Conservation (phyloP, 1,139 yeast species). For the Suzukiozyma palmioleophila region DNA sequence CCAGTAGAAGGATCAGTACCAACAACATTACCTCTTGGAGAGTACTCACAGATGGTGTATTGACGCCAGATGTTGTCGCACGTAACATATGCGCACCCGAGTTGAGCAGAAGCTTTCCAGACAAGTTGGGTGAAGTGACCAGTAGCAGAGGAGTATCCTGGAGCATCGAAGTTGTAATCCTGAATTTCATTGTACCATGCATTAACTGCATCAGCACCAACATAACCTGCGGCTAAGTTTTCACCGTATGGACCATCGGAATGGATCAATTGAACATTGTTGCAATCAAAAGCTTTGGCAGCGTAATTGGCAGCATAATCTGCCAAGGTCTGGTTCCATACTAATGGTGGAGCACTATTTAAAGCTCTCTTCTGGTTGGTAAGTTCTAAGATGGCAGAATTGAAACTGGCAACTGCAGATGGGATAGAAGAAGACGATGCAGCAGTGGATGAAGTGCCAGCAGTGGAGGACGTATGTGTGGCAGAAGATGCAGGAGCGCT, state of each 20-base stretch:
- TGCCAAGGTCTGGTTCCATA: slow-evolving; percentile 47
- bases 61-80: slow-evolving; percentile 50
- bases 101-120: slow-evolving; percentile 64
- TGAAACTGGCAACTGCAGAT: slow-evolving; percentile 12
- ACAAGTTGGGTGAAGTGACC: slow-evolving; percentile 87
- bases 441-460: slow-evolving; percentile 10
- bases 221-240: slow-evolving; percentile 76
- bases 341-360: slow-evolving; percentile 44
- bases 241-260: slow-evolving; percentile 74
- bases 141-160: slow-evolving; percentile 28
- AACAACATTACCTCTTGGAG: slow-evolving; percentile 54
- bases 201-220: slow-evolving; percentile 48
- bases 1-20: slow-evolving; percentile 31
- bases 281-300: slow-evolving; percentile 42
- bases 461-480: slow-evolving; percentile 7
- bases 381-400: slow-evolving; percentile 36
- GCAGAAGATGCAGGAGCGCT: slow-evolving; percentile 7
- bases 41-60: slow-evolving; percentile 68
- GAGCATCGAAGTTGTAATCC: slow-evolving; percentile 46
- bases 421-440: slow-evolving; percentile 11
- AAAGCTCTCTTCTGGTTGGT: slow-evolving; percentile 53
- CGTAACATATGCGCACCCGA: slow-evolving; percentile 66
- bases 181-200: slow-evolving; percentile 84
- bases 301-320: slow-evolving; percentile 46
- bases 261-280: slow-evolving; percentile 49